Percentiles rank a stretch among this genome's conserved stretches.
phyloP scores from a whole-genome alignment of 169 alveolate genomes.

The Plasmodium vinckei region DNA sequence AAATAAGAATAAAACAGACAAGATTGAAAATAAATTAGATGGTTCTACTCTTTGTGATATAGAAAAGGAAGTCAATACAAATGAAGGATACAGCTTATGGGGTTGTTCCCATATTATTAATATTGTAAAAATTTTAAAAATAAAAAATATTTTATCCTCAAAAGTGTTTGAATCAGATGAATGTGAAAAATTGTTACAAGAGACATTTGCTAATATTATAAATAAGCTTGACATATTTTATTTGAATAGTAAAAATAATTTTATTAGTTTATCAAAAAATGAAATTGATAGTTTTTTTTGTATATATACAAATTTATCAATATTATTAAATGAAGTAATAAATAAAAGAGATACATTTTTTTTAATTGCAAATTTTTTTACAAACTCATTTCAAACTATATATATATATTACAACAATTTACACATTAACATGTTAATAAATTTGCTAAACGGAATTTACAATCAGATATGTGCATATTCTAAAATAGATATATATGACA shows the following conservation, averaged over 20 bases:
- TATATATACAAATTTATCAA: conserved; percentile 30
- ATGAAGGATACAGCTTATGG: conserved; percentile 12
- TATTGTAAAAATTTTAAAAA: conserved; percentile 24
- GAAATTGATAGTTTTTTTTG: conserved; percentile 41
- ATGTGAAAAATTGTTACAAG: conserved; percentile 3
- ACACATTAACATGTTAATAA: conserved; percentile 38
- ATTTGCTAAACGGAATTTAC: conserved; percentile 19
- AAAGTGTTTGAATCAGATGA: neutral
- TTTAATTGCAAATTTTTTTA: neutral
- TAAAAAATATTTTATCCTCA: conserved; percentile 8
- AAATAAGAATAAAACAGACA: neutral
- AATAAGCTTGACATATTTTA: neutral
- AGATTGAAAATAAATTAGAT: neutral
- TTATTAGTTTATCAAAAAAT: conserved; percentile 9
- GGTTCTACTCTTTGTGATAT: neutral
- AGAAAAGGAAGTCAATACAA: neutral
- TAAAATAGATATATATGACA: neutral
- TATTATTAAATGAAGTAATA: conserved; percentile 11
- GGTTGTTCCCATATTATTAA: conserved; percentile 34
- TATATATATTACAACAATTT: conserved; percentile 2
- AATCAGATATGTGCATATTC: conserved; percentile 7
- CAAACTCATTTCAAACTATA: conserved; percentile 2
- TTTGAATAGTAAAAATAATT: neutral
- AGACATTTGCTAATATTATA: neutral
- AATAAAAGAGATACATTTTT: neutral